phyloP scores from a whole-genome alignment of 1,139 yeast genomes.

The Pichia inconspicua region DNA sequence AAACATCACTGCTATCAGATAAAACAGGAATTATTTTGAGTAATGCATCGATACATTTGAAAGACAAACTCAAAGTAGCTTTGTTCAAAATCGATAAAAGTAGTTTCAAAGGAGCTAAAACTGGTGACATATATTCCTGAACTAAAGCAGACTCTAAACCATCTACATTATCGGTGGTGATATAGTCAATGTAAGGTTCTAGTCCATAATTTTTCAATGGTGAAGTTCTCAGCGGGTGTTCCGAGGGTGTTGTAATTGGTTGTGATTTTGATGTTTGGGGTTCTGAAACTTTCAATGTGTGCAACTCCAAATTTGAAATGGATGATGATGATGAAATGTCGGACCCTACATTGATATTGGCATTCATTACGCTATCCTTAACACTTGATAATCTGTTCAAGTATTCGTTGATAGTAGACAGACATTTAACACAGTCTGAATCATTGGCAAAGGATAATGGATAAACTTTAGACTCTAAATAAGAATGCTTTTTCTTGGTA shows the following conservation, averaged over 20 bases:
- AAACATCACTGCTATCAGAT: constrained; percentile 64
- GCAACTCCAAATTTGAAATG: constrained; percentile 19
- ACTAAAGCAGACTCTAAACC: constrained; percentile 36
- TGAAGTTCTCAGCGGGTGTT: constrained; percentile 16
- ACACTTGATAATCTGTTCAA: constrained; percentile 34
- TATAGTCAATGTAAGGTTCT: constrained; percentile 29
- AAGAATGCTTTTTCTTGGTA: constrained; percentile 56
- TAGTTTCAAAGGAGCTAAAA: constrained; percentile 35
- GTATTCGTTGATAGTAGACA: constrained; percentile 49
- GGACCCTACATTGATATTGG: neutral
- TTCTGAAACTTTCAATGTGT: neutral
- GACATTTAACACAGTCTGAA: constrained; percentile 44
- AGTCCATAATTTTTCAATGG: constrained; percentile 16
- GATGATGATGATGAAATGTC: constrained; percentile 19
- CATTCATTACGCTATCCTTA: neutral
- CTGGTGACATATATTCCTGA: constrained; percentile 33
- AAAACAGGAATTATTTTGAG: constrained; percentile 41
- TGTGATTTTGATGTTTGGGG: neutral
- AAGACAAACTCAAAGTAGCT: constrained; percentile 47
- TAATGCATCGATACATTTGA: constrained; percentile 49
- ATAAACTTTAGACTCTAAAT: constrained; percentile 60
- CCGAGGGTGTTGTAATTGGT: neutral
- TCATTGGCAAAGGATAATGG: constrained; percentile 77
- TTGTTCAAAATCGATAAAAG: constrained; percentile 53
- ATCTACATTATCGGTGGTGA: constrained; percentile 39